Conservation (phyloP, 2,329 filamentous ascomycete species). For the Alternaria novae-zelandiae region DNA sequence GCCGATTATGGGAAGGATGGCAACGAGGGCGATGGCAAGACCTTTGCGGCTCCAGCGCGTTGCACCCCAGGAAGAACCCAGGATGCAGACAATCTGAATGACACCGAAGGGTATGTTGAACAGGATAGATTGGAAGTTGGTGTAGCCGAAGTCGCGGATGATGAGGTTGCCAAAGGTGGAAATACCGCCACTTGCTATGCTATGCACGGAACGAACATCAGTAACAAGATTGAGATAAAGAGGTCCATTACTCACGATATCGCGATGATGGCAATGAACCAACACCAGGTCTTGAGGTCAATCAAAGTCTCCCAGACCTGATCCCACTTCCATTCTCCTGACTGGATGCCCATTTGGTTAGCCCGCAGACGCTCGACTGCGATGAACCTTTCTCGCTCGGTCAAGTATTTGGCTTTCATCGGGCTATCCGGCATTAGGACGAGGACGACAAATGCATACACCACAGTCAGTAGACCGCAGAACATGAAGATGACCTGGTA, state of each 20-base stretch:
- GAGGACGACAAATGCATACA: conserved; percentile 51
- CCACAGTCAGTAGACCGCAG: conserved; percentile 53
- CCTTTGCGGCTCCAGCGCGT: conserved; percentile 60
- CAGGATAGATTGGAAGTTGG: conserved; percentile 60
- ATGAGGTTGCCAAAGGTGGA: conserved; percentile 66
- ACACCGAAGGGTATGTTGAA: conserved; percentile 67
- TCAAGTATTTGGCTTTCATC: conserved; percentile 42
- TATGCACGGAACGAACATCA: conserved; percentile 1
- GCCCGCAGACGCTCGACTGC: conserved; percentile 27
- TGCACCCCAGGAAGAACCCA: conserved; percentile 59
- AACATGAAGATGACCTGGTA: conserved; percentile 57
- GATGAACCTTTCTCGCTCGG: conserved; percentile 23
- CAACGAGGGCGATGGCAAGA: conserved; percentile 58
- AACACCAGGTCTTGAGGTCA: conserved; percentile 48
- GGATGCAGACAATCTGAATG: conserved; percentile 57
- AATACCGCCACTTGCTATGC: conserved; percentile 67
- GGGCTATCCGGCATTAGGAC: conserved; percentile 55
- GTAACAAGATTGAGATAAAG: conserved; percentile 28
- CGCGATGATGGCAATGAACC: conserved; percentile 61
- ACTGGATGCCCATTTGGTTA: conserved; percentile 62
- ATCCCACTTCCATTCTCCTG: conserved; percentile 80
- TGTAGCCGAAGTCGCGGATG: conserved; percentile 63
- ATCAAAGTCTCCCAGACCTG: conserved; percentile 30
- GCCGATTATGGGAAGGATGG: conserved; percentile 60
- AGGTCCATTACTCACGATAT: conserved; percentile 37